Percentiles rank a stretch among this genome's conserved stretches.
Evolutionary conservation across 164 flowering plant species (phyloP).

Genomic region (Vitis riparia): DNA sequence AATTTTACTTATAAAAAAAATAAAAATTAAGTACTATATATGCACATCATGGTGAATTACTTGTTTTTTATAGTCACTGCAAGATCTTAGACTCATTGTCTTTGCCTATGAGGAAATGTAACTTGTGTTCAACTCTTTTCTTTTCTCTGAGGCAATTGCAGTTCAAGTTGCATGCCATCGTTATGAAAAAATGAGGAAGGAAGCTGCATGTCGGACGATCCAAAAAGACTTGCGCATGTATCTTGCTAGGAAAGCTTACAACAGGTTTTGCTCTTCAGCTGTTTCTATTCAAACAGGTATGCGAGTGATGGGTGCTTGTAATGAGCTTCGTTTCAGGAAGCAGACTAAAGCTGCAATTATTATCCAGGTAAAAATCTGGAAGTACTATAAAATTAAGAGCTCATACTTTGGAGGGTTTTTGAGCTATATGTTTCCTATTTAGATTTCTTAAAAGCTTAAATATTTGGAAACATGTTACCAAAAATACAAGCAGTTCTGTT

Average conservation of each 20-base stretch:
- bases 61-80: not conserved
- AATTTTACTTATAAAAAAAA: no score
- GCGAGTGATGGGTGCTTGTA: conserved; percentile 51
- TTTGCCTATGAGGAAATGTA: not conserved
- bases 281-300: conserved; percentile 40
- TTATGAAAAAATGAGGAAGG: conserved; percentile 40
- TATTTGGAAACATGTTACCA: no score
- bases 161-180: conserved; percentile 41
- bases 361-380: conserved; percentile 41
- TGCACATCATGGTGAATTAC: conserved; percentile 3
- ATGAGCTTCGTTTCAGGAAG: conserved; percentile 38
- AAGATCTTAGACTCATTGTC: not conserved
- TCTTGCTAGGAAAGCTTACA: conserved; percentile 35
- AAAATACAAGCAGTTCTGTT: no score
- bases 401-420: not conserved
- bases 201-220: conserved; percentile 43
- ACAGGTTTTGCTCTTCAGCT: conserved; percentile 32
- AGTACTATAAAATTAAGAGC: not conserved
- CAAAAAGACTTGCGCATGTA: conserved; percentile 39
- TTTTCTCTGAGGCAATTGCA: conserved; percentile 18
- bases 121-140: not conserved
- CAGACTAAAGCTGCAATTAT: conserved; percentile 40
- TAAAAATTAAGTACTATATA: not conserved
- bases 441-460: not conserved
- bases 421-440: not conserved